A percentile compares a stretch with the other conserved stretches of the same genome.
Evolutionary conservation across 2,329 filamentous ascomycete genomes (phyloP).

Genomic region (Teratosphaeria pseudoeucalypti): DNA sequence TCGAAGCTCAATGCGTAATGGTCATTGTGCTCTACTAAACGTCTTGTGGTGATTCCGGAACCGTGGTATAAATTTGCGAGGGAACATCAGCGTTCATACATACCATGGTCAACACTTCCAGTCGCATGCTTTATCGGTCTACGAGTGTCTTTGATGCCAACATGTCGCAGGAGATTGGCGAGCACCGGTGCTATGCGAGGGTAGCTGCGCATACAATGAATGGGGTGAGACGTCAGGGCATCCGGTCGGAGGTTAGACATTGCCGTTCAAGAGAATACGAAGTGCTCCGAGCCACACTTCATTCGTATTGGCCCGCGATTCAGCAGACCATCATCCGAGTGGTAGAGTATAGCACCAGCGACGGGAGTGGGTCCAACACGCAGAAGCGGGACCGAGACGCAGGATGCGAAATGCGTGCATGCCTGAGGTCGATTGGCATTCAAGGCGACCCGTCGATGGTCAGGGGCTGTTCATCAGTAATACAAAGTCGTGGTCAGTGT

Average conservation of each 20-base stretch:
- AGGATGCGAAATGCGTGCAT: background rate
- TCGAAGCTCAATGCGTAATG: background rate
- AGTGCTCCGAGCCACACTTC: background rate
- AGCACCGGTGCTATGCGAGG: background rate
- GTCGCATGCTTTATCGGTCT: background rate
- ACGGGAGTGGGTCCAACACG: background rate
- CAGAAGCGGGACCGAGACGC: background rate
- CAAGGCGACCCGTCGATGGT: background rate
- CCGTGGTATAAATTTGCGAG: background rate
- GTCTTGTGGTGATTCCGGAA: background rate
- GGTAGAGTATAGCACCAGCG: background rate
- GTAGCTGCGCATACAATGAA: background rate
- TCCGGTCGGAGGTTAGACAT: background rate
- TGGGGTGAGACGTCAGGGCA: background rate
- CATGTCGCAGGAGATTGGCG: background rate
- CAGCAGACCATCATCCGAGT: background rate
- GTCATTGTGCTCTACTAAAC: background rate
- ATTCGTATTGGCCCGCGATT: background rate
- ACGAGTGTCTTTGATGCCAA: background rate
- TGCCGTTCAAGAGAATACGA: background rate
- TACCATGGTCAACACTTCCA: background rate
- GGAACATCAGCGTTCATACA: background rate
- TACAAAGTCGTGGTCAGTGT: background rate
- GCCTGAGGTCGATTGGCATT: background rate
- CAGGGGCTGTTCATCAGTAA: no score